Percentiles rank a stretch among this genome's conserved stretches.
These are phyloP conservation scores for Linnemannia hyalina DNA, from an alignment of 192 early-diverging fungal species.

Conservation along the genomic window DNA sequence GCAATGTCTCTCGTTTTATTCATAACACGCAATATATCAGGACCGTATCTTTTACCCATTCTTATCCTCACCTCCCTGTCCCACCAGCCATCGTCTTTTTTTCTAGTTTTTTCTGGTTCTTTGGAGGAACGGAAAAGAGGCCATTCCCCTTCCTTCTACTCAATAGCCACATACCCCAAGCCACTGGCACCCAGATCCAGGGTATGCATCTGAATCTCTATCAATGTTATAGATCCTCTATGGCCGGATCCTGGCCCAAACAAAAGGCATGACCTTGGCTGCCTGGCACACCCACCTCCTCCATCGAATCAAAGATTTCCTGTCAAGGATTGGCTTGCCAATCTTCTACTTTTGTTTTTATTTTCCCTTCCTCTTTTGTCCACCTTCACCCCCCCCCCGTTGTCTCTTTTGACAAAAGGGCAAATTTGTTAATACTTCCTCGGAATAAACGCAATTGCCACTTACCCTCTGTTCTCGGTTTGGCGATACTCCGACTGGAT, in stretches of 20 bases:
- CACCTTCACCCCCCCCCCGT: too few species aligned
- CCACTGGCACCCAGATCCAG: not conserved
- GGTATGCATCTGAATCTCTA: not conserved
- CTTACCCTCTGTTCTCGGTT: too few species aligned
- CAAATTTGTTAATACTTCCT: too few species aligned
- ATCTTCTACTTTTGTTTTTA: not conserved
- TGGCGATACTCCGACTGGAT: not conserved
- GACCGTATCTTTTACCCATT: too few species aligned
- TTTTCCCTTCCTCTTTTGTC: not conserved
- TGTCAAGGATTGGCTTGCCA: not conserved
- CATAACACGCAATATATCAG: not conserved
- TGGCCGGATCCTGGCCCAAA: too few species aligned
- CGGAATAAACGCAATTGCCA: too few species aligned
- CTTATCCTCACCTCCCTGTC: too few species aligned
- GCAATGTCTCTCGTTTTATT: not conserved
- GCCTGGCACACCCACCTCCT: too few species aligned
- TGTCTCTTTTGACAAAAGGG: not conserved
- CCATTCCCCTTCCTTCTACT: not conserved
- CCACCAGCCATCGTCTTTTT: too few species aligned
- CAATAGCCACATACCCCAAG: not conserved
- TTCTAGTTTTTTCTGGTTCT: slow-evolving; percentile 5
- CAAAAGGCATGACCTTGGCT: not conserved
- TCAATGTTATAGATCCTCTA: too few species aligned
- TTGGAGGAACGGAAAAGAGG: not conserved
- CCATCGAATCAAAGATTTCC: not conserved